Base-by-base conservation (phyloP, 192 early-diverging fungal species). In the Coemansia biformis region DNA sequence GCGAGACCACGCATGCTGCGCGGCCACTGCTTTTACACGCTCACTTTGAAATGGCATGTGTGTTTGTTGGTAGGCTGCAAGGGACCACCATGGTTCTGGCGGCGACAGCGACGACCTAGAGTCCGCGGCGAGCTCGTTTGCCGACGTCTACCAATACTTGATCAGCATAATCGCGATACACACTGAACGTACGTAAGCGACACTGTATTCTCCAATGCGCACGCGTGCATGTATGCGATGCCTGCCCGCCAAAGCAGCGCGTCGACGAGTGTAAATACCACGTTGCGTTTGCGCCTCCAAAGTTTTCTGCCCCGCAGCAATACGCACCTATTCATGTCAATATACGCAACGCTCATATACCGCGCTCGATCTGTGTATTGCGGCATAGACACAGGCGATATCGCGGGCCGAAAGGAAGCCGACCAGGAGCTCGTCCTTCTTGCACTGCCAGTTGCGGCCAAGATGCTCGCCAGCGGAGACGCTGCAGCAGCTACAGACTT, bases 111-210 rank as follows among this genome's bases (percentile, higher is more conserved):
- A 26, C 6, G 54, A 64, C 8, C 33, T 48, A 1, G 58, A 64
- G 17, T 58, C 70, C 2, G 23, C 49, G 21, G 33, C 53, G 19
- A 29, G 18, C 32, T 62, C 63, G 33, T 74, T 74, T 62, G 51
- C 58, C 8, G 47, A 31, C 38, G 43, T 66, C 5, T 74, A 74
- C 38, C 70, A 74, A 38, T 66, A 58, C 21, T 51, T 74, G 54
- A 51, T 66, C 7, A 62, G 65, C 39, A 42, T 74, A 2, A 66
- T 74, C 19, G 62, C 70, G 2, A 74, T 34, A 40, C 70, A 74
- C 34, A 35, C 57, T 31, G 69, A 73, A 58, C 57, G 69, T 73
- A 73, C 48, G 69, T 73, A 54, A 28, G n/a, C 14, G 3, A 5
- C 23, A 14, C 43, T 44, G 29, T 8, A 9, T 9, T 1, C 29